Percentiles rank a stretch among this genome's conserved stretches.
phyloP scores from a whole-genome alignment of 352 stramenopile species.

The Globisporangium nunn region DNA sequence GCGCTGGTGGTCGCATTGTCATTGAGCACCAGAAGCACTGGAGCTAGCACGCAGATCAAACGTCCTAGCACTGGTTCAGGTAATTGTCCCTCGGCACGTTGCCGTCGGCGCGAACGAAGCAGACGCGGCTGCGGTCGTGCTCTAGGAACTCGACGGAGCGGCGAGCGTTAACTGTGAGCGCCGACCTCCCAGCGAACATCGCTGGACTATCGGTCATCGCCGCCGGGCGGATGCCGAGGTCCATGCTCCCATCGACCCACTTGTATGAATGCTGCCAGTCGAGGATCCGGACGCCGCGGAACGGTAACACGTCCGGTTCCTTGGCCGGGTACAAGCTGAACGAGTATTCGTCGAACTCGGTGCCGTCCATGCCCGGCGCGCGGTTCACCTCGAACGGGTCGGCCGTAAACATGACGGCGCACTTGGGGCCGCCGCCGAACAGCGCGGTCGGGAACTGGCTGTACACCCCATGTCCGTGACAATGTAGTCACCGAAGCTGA shows the following conservation, averaged over 20 bases:
- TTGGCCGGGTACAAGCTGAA: neutral
- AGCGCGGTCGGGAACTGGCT: neutral
- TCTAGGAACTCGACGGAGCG: no score
- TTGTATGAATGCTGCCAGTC: neutral
- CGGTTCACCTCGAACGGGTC: neutral
- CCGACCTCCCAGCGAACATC: no score
- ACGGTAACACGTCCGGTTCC: neutral
- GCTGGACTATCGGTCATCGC: no score
- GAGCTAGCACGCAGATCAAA: no score
- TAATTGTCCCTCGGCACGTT: no score
- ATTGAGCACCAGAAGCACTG: no score
- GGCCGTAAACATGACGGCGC: neutral
- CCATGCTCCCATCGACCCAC: neutral
- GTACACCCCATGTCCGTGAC: neutral
- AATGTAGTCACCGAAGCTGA: neutral
- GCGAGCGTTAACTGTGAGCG: no score
- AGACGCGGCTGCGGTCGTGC: no score
- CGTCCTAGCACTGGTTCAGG: no score
- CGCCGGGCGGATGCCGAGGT: no score
- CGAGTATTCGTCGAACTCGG: neutral
- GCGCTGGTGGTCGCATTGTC: no score
- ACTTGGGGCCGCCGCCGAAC: neutral
- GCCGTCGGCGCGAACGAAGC: no score
- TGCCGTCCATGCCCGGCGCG: neutral
- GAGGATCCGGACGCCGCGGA: neutral